phyloP scores from a whole-genome alignment of 495 filamentous ascomycete species.

The Pseudevernia furfuracea region DNA sequence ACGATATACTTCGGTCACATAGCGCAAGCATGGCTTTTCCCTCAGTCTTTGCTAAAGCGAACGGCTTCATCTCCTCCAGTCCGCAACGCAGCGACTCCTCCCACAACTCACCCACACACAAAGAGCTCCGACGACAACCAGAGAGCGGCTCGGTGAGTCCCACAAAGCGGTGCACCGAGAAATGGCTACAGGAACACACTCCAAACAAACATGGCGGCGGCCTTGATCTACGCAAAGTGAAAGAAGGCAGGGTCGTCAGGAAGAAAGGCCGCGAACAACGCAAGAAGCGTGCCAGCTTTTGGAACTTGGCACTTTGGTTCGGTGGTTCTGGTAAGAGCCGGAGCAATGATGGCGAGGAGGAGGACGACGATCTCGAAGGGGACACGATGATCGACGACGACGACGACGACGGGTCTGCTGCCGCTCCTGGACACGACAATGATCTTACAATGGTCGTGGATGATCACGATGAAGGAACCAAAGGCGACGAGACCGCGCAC shows the following conservation, averaged over 20 bases:
- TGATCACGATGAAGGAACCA: neutral
- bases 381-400: slow-evolving; percentile 17
- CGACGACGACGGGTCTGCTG: slow-evolving; percentile 1
- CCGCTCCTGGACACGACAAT: slow-evolving; percentile 9
- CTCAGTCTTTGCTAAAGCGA: neutral
- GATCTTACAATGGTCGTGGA: slow-evolving; percentile 5
- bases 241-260: slow-evolving; percentile 17
- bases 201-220: neutral
- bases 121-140: slow-evolving; percentile 6
- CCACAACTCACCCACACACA: neutral
- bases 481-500: neutral
- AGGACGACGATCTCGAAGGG: slow-evolving; percentile 14
- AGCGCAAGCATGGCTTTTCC: slow-evolving; percentile 1
- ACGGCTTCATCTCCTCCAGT: neutral
- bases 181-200: slow-evolving; percentile 12
- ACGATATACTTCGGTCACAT: neutral
- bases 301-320: slow-evolving; percentile 13
- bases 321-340: slow-evolving; percentile 4
- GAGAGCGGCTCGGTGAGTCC: slow-evolving; percentile 18
- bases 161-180: slow-evolving; percentile 16
- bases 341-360: neutral
- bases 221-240: slow-evolving; percentile 16
- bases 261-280: slow-evolving; percentile 4
- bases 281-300: slow-evolving; percentile 17
- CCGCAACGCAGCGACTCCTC: slow-evolving; percentile 1